These are phyloP conservation scores for Penicillium janthinellum DNA, from an alignment of 2,329 filamentous ascomycete species.

Conservation along the genomic window DNA sequence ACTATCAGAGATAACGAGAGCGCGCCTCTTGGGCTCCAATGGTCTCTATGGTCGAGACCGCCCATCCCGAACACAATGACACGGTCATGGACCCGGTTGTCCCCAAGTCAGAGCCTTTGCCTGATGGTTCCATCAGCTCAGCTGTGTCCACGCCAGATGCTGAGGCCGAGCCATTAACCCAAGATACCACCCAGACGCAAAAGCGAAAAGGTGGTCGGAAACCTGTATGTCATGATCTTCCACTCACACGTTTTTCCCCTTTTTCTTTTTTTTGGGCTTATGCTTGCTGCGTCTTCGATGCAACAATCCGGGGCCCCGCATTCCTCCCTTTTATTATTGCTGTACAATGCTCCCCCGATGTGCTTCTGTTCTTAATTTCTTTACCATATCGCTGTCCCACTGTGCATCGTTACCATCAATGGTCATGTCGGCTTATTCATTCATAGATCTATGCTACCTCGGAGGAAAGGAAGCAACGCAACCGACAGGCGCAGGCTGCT, in stretches of 20 bases:
- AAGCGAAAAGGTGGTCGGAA: slow-evolving; percentile 98
- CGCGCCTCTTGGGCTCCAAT: slow-evolving; percentile 32
- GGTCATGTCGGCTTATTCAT: slow-evolving; percentile 8
- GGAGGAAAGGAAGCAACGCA: slow-evolving; percentile 96
- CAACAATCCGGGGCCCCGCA: slow-evolving; percentile 36
- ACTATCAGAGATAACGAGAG: not conserved
- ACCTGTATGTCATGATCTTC: slow-evolving; percentile 67
- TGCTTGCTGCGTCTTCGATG: slow-evolving; percentile 15
- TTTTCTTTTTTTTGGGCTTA: slow-evolving; percentile 4
- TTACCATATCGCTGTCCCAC: not conserved
- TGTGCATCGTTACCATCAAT: not conserved
- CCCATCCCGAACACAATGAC: slow-evolving; percentile 44
- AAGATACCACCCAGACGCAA: slow-evolving; percentile 57
- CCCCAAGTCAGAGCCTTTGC: slow-evolving; percentile 46
- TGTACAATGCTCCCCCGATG: not conserved
- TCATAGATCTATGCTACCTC: slow-evolving; percentile 94
- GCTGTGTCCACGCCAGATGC: slow-evolving; percentile 51
- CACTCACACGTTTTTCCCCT: not conserved
- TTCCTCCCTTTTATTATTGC: slow-evolving; percentile 15
- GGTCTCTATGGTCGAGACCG: slow-evolving; percentile 48
- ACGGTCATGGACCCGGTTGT: slow-evolving; percentile 43
- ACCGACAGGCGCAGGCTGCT: slow-evolving; percentile 93
- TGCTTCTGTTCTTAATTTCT: not conserved
- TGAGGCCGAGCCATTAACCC: slow-evolving; percentile 43
- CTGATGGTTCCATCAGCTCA: slow-evolving; percentile 48